Percentiles rank a stretch among this genome's conserved stretches.
phyloP scores from a whole-genome alignment of 441 rosid genomes.

The Brassica balearica region DNA sequence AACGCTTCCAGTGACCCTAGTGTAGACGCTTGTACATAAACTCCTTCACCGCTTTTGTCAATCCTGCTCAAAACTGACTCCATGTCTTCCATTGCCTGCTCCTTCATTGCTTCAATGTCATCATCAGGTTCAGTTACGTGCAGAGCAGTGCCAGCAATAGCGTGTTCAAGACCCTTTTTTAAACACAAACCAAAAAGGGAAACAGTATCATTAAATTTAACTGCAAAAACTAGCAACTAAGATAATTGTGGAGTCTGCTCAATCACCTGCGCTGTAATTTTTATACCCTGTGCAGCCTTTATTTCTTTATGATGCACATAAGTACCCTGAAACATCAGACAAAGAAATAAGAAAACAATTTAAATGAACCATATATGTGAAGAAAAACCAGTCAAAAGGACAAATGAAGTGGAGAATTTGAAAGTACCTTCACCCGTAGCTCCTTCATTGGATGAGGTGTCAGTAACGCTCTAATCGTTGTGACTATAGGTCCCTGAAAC shows the following conservation, averaged over 20 bases:
- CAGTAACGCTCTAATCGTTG: conserved; percentile 82
- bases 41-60: conserved; percentile 93
- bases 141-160: conserved; percentile 91
- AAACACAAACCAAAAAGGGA: conserved; percentile 29
- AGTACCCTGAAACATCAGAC: conserved; percentile 71
- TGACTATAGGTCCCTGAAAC: conserved; percentile 86
- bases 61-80: conserved; percentile 83
- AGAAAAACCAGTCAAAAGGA: conserved; percentile 18
- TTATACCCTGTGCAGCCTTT: conserved; percentile 97
- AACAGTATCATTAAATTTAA: conserved; percentile 3
- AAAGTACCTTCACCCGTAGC: conserved; percentile 85
- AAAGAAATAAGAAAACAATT: neutral
- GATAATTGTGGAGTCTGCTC: neutral
- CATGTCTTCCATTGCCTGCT: conserved; percentile 82
- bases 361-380: neutral
- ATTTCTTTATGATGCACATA: conserved; percentile 90
- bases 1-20: conserved; percentile 96
- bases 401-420: conserved; percentile 19
- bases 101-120: conserved; percentile 75
- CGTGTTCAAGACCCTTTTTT: conserved; percentile 87
- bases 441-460: conserved; percentile 99
- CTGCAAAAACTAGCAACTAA: conserved; percentile 15
- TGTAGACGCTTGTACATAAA: conserved; percentile 94
- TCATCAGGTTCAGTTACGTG: conserved; percentile 85
- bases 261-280: conserved; percentile 89